Conservation (phyloP, 768 basidiomycete genomes). For the Phanerochaete carnosa region DNA sequence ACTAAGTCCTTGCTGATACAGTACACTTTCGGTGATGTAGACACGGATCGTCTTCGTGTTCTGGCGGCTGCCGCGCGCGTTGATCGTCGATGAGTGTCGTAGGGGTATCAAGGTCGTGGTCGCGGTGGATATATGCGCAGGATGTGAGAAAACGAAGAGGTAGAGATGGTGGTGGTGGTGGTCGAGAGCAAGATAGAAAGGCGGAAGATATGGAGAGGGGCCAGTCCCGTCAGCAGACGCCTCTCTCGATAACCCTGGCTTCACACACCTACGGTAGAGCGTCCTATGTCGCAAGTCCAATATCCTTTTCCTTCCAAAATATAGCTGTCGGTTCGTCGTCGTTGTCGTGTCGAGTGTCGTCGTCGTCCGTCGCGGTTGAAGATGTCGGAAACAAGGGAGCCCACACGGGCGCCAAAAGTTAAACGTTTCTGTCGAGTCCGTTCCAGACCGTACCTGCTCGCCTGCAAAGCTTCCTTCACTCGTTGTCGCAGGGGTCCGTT, state of each 20-base stretch:
- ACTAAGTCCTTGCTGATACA: neutral
- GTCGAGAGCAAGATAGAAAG: neutral
- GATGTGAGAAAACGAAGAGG: neutral
- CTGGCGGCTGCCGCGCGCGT: neutral
- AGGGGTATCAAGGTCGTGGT: neutral
- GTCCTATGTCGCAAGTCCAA: neutral
- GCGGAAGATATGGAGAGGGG: neutral
- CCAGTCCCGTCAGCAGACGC: neutral
- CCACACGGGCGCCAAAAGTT: neutral
- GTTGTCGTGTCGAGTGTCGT: neutral
- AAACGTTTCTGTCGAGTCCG: neutral
- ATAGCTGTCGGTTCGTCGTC: neutral
- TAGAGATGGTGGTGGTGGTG: neutral
- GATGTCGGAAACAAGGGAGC: neutral
- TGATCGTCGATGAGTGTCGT: neutral
- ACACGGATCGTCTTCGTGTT: neutral
- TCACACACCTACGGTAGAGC: neutral
- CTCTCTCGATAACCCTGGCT: neutral
- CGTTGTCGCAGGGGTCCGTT: neutral
- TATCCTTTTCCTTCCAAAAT: neutral
- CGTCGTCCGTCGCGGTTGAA: neutral
- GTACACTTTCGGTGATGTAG: neutral
- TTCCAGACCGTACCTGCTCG: neutral
- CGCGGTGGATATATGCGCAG: neutral
- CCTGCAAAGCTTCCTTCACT: neutral